Percentiles rank a stretch among this genome's conserved stretches.
These are phyloP conservation scores for Populus ilicifolia DNA, from an alignment of 345 rosid genomes.

Conservation along the genomic window DNA sequence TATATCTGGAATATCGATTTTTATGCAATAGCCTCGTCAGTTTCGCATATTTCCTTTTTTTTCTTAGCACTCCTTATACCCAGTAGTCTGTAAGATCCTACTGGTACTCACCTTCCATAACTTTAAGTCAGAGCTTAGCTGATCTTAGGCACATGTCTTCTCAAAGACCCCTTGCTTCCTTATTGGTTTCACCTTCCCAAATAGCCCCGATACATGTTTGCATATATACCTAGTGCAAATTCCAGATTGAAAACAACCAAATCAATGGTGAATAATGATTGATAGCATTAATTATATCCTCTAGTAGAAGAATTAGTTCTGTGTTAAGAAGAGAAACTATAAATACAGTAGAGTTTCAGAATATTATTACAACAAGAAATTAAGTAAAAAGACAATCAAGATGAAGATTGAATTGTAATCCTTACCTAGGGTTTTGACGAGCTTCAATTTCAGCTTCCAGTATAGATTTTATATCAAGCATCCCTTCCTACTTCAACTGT, in stretches of 20 bases:
- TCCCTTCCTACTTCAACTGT: slow-evolving; percentile 44
- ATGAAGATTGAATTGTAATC: not conserved
- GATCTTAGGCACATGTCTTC: slow-evolving; percentile 71
- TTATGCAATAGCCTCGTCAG: slow-evolving; percentile 56
- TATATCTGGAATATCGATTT: slow-evolving; percentile 64
- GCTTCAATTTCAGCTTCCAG: slow-evolving; percentile 83
- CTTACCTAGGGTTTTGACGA: slow-evolving; percentile 68
- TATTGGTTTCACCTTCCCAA: slow-evolving; percentile 55
- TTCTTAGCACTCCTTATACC: slow-evolving; percentile 47
- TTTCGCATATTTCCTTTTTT: slow-evolving; percentile 44
- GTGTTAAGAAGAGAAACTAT: not conserved
- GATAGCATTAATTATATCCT: not conserved
- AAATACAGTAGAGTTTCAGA: not conserved
- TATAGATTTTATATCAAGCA: slow-evolving; percentile 59
- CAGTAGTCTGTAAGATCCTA: slow-evolving; percentile 56
- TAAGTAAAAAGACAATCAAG: not conserved
- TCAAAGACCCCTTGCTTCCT: slow-evolving; percentile 57
- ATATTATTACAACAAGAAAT: not conserved
- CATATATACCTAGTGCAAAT: slow-evolving; percentile 45
- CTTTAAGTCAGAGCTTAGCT: slow-evolving; percentile 54
- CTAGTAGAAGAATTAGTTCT: not conserved
- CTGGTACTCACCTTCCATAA: slow-evolving; percentile 53
- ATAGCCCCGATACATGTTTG: slow-evolving; percentile 56
- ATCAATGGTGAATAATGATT: not conserved
- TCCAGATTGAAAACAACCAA: not conserved